Conservation (phyloP, 192 early-diverging fungal species). For the Coemansia sp. region DNA sequence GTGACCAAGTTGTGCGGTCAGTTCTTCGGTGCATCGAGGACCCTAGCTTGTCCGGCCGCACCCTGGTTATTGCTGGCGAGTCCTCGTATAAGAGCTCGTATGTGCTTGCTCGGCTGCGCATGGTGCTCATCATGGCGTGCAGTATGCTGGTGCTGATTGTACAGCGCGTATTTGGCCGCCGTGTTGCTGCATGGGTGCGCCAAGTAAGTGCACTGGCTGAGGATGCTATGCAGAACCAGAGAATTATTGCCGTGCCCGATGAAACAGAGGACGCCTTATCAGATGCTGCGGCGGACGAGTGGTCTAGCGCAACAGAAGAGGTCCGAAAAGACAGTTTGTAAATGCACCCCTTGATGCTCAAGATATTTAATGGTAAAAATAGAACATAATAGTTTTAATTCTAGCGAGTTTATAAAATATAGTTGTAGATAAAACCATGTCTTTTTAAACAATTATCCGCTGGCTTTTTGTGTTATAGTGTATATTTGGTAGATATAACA, state of each 20-base stretch:
- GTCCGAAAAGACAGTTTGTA: slow-evolving; percentile 1
- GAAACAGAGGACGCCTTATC: neutral
- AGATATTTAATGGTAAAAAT: neutral
- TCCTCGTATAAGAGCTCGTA: slow-evolving; percentile 27
- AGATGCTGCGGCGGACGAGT: neutral
- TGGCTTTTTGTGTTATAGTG: too few relatives aligned
- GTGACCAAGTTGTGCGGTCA: slow-evolving; percentile 34
- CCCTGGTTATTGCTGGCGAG: slow-evolving; percentile 39
- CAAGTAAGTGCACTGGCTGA: neutral
- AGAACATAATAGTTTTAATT: neutral
- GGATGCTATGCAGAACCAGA: neutral
- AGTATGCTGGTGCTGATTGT: slow-evolving; percentile 24
- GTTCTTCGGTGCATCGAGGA: slow-evolving; percentile 44
- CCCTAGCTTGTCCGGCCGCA: slow-evolving; percentile 24
- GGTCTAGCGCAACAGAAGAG: neutral
- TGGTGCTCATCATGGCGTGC: slow-evolving; percentile 35
- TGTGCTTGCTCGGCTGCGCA: slow-evolving; percentile 24
- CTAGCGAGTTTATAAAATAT: neutral
- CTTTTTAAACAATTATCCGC: too few relatives aligned
- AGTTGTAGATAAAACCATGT: too few relatives aligned
- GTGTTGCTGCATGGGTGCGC: slow-evolving; percentile 10
- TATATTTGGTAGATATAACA: too few relatives aligned
- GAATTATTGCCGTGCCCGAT: neutral
- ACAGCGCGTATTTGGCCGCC: slow-evolving; percentile 15
- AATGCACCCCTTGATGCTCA: too few relatives aligned